Percentiles rank a stretch among this genome's conserved stretches.
phyloP scores from a whole-genome alignment of 805 yeast species.

The Zygosaccharomyces gambellarensis region DNA sequence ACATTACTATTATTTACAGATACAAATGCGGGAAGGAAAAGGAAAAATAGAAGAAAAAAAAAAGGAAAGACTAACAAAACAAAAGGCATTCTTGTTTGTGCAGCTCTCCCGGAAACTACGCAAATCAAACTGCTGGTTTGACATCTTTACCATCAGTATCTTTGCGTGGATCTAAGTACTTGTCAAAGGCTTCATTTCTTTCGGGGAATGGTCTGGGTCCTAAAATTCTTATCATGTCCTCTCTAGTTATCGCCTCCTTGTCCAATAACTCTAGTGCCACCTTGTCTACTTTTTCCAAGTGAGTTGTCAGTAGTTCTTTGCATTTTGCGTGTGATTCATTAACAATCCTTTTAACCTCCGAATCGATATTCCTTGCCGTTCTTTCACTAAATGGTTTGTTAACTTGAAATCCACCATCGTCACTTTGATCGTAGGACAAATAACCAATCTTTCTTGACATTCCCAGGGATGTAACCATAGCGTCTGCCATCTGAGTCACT shows the following conservation, averaged over 20 bases:
- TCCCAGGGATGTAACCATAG: conserved; percentile 84
- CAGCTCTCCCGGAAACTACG: neutral
- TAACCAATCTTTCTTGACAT: conserved; percentile 80
- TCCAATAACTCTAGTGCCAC: conserved; percentile 82
- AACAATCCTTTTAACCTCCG: conserved; percentile 76
- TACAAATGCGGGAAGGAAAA: neutral
- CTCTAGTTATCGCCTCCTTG: conserved; percentile 90
- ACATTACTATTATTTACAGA: neutral
- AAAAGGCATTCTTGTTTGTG: too few species aligned
- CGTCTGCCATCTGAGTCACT: conserved; percentile 81
- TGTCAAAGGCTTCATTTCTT: conserved; percentile 86
- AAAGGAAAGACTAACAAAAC: too few species aligned
- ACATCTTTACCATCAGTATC: neutral
- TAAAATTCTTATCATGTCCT: conserved; percentile 83
- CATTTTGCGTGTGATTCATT: conserved; percentile 71
- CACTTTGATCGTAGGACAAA: conserved; percentile 40
- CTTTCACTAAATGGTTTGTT: conserved; percentile 88
- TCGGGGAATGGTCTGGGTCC: conserved; percentile 94
- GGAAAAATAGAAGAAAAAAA: neutral
- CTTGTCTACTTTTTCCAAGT: conserved; percentile 64
- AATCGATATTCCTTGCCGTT: conserved; percentile 75
- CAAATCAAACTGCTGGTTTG: neutral
- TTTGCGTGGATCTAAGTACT: conserved; percentile 53
- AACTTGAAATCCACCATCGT: conserved; percentile 50
- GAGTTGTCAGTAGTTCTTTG: conserved; percentile 56